Evolutionary conservation across 1,284 basidiomycete species (phyloP), one percentile per base, ranked within the genome.

Genomic region (Hortiboletus rubellus): DNA sequence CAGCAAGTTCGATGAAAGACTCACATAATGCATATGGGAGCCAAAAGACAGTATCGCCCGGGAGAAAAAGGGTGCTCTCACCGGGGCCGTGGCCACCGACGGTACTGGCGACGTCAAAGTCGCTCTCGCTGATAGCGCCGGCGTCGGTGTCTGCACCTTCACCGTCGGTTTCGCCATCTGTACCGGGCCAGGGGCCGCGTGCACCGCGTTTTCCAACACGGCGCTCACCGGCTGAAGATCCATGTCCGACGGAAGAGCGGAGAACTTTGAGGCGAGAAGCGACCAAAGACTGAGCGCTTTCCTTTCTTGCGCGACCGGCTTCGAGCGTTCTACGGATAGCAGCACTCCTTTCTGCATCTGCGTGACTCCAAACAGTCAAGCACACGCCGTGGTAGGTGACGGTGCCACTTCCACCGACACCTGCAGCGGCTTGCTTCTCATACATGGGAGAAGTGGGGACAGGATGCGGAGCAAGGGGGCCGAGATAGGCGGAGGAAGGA

Each of bases 361-460:
- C 94, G 68, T 95, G 93, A 10, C 91, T 93, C 94, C 93, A 97
- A 0, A 96, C 92, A 5, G 92, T 94, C 51, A 97, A 79, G 62
- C 92, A 94, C 36, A 95, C 92, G 46, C 93, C 94, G 69, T 96
- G 85, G 70, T 94, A 96, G 12, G 88, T 87, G 59, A 90, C 71
- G 33, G 83, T 89, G 6, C 72, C 72, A 12, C 67, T 72, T n/a
- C 73, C 64, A 38, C 61, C 65, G 17, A 66, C 66, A 36, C 74
- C 77, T 27, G 74, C 71, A 40, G 72, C 59, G 0, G 76, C 67
- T 46, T 74, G 71, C 55, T 71, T 77, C 52, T 74, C 76, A 38
- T 79, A 77, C 57, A 70, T 69, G 15, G 72, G 72, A 9, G 77
- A 72, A 37, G 75, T 67, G 7, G 76, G 70, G 14, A 74, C 64